Base-by-base conservation (phyloP, 257 asterid genomes). In the Jacaranda copaia region DNA sequence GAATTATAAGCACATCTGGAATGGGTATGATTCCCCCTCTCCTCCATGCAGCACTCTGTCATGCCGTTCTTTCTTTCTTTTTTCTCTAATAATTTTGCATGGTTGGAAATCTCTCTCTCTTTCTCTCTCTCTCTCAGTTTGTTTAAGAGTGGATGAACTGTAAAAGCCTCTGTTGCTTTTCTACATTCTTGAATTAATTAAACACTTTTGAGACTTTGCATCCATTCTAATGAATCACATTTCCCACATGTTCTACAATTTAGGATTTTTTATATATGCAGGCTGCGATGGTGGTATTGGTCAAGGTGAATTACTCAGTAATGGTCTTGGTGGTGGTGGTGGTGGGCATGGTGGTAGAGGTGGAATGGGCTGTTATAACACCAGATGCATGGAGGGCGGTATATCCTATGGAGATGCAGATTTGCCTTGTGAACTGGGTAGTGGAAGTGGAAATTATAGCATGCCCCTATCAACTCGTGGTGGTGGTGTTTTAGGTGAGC, bases 301-400 rank as follows among this genome's bases (percentile, higher is more conserved):
- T 52, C 91, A 81, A 75, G 99, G 99, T 40, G 68, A 73, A 60
- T 78, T 91, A 74, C 75, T 84, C 70, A 82, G 81, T 61, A 86
- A 78, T 79, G 96, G 96, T 76, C 84, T 88, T 59, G 93, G 98
- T 74, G 87, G 99, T 1, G 87, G 99, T 1, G 98, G 99, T 70
- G 99, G 92, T 60, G 99, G 99, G 48, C 93, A 95, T 82, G 99
- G 99, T 69, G 99, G 99, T 81, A 87, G 83, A 83, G 99, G 98
- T 70, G 98, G 99, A 74, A 79, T 80, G 87, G 97, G 90, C 38
- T 96, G 97, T 89, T 90, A 73, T 60, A 85, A 88, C 77, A 90
- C 74, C 59, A 90, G 87, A 80, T 93, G 98, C 76, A 70, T 88
- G 72, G 92, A 84, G 12, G 99, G 99, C 71, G 99, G 99, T 70